These are phyloP conservation scores for Marasmius sp. DNA, from an alignment of 1,284 basidiomycete species.

Conservation along the genomic window DNA sequence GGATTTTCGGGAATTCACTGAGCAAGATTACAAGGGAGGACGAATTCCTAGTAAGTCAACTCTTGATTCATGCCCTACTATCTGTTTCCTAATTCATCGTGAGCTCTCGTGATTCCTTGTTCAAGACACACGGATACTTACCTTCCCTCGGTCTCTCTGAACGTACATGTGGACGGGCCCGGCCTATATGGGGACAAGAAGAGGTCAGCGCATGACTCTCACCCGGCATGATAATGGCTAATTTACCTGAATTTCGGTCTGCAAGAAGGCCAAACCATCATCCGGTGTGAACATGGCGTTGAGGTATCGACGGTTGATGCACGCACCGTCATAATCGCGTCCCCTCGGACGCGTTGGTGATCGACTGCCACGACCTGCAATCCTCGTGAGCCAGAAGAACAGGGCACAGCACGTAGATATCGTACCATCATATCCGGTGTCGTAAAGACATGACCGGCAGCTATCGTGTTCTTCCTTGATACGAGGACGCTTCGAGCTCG, in stretches of 20 bases:
- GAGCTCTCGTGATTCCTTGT: not conserved
- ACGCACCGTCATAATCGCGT: conserved; percentile 1
- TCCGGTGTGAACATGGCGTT: not conserved
- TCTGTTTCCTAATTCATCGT: not conserved
- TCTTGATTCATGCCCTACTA: not conserved
- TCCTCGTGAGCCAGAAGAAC: not conserved
- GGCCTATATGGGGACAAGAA: not conserved
- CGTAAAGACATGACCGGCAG: too few species aligned
- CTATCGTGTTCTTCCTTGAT: not conserved
- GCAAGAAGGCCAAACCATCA: not conserved
- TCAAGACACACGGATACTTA: not conserved
- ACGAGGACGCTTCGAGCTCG: not conserved
- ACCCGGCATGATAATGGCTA: not conserved
- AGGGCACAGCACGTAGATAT: too few species aligned
- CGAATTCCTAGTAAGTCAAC: not conserved
- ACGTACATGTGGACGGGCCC: not conserved
- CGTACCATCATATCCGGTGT: too few species aligned
- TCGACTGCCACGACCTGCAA: not conserved
- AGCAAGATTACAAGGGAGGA: not conserved
- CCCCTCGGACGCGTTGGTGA: not conserved
- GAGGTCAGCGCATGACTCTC: not conserved
- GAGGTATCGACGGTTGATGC: not conserved
- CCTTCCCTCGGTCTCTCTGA: not conserved
- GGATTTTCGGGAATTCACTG: too few species aligned
- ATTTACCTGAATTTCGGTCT: not conserved